These are phyloP conservation scores for Chlorella vulgaris DNA, from an alignment of 139 green algal species.

Conservation along the genomic window DNA sequence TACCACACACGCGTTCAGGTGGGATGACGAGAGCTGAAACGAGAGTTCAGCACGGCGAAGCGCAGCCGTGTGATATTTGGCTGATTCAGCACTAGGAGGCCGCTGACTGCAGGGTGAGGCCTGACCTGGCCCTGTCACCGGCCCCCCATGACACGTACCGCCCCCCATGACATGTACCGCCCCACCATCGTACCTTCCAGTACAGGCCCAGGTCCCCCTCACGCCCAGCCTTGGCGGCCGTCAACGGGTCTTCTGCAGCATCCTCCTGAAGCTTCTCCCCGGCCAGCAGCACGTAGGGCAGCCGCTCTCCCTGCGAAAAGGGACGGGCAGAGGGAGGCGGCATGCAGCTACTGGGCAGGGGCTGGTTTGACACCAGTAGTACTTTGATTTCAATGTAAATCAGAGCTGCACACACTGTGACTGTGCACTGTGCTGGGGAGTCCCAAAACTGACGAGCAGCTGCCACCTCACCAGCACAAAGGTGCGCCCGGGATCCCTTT, in stretches of 20 bases:
- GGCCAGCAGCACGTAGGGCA: conserved; percentile 79
- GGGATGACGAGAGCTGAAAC: too few species aligned
- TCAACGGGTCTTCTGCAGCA: conserved; percentile 71
- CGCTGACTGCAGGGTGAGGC: too few species aligned
- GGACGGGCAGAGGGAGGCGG: background rate
- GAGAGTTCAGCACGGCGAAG: too few species aligned
- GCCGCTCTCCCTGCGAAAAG: conserved; percentile 50
- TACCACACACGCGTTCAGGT: too few species aligned
- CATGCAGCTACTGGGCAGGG: background rate
- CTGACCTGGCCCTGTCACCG: too few species aligned
- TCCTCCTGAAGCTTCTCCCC: conserved; percentile 67
- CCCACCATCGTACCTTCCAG: conserved; percentile 54
- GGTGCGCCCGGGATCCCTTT: conserved; percentile 64
- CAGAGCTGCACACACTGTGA: too few species aligned
- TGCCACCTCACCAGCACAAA: conserved; percentile 65
- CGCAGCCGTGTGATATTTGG: too few species aligned
- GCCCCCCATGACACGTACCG: too few species aligned
- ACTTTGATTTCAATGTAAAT: too few species aligned
- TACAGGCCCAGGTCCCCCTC: conserved; percentile 66
- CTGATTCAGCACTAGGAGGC: too few species aligned
- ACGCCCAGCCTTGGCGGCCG: conserved; percentile 40
- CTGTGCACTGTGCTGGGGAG: background rate
- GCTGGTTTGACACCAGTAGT: too few species aligned
- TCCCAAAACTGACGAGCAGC: background rate
- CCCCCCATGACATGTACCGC: too few species aligned